Evolutionary conservation across 257 asterid species (phyloP), one percentile per base, ranked within the genome.

Genomic region (Gentiana straminea): DNA sequence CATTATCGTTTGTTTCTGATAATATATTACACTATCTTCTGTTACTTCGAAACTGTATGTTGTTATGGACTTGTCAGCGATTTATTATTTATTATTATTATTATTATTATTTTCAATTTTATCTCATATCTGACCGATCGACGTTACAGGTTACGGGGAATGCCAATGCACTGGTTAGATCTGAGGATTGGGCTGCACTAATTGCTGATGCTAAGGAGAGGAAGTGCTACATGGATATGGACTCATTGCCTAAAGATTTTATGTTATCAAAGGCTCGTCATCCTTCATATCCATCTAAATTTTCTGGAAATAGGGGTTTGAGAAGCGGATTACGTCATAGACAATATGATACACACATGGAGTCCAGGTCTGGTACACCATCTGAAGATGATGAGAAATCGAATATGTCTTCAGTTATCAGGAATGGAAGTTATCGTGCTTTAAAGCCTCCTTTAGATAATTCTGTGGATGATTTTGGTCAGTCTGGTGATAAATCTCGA

Each of bases 141-240:
- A 7, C 35, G 24, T 58, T 39, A 36, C 76, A 91, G 98, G 93
- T 91, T 4, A 92, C 88, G 95, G 99, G 99, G 46, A 92, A 92
- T 71, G 99, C 99, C 35, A 83, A 52, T 63, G 78, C 97, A 0
- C 70, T 92, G 74, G 74, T 78, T 57, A 77, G 83, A 60, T 85
- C 95, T 38, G 99, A 92, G 5, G 99, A 92, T 73, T 92, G 99
- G 99, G 94, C 89, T 67, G 86, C 95, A 52, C 58, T 92, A 58
- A 72, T 92, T 51, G 71, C 75, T n/a, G 99, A 92, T 77, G 88
- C 99, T 60, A 92, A 76, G 76, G 64, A 76, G 58, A 82, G 99
- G 60, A 83, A 63, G 45, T 88, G 97, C 72, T 92, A 88, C 78
- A 73, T 88, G 75, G 94, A 81, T 70, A 88, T 88, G 95, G 95